A percentile compares a stretch with the other conserved stretches of the same genome.
Conservation (phyloP, 2,329 filamentous ascomycete genomes). For the Phoma herbarum region DNA sequence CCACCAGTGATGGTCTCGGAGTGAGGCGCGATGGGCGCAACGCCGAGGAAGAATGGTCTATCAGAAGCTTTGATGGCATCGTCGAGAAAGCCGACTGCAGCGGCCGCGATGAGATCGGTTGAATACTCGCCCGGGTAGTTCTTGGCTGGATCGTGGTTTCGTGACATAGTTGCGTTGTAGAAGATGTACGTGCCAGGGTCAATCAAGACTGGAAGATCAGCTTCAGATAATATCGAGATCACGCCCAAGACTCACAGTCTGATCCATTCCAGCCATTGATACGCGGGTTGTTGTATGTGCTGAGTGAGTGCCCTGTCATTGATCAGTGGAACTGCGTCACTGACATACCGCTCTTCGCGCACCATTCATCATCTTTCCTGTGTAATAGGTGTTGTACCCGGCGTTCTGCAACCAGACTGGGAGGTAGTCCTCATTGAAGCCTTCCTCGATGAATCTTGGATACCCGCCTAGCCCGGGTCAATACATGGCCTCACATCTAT, state of each 20-base stretch:
- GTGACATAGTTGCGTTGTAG: constrained; percentile 70
- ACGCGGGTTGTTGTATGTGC: constrained; percentile 68
- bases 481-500: neutral
- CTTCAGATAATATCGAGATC: neutral
- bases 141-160: constrained; percentile 65
- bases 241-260: constrained; percentile 34
- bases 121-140: constrained; percentile 65
- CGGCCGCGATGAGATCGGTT: constrained; percentile 67
- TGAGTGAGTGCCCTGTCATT: constrained; percentile 59
- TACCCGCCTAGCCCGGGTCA: constrained; percentile 59
- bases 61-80: constrained; percentile 62
- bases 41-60: constrained; percentile 72
- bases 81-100: constrained; percentile 68
- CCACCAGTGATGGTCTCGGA: constrained; percentile 31
- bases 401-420: constrained; percentile 75
- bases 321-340: neutral
- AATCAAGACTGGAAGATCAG: constrained; percentile 53
- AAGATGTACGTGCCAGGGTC: constrained; percentile 75
- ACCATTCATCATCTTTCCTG: constrained; percentile 74
- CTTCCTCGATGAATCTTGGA: constrained; percentile 71
- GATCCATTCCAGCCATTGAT: constrained; percentile 68
- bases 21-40: constrained; percentile 74
- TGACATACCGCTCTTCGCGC: neutral
- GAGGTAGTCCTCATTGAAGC: constrained; percentile 72
- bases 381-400: constrained; percentile 76